A percentile compares a stretch with the other conserved stretches of the same genome.
These are phyloP conservation scores for Agaricus sinodeliciosus DNA, from an alignment of 768 basidiomycete species.

Conservation along the genomic window DNA sequence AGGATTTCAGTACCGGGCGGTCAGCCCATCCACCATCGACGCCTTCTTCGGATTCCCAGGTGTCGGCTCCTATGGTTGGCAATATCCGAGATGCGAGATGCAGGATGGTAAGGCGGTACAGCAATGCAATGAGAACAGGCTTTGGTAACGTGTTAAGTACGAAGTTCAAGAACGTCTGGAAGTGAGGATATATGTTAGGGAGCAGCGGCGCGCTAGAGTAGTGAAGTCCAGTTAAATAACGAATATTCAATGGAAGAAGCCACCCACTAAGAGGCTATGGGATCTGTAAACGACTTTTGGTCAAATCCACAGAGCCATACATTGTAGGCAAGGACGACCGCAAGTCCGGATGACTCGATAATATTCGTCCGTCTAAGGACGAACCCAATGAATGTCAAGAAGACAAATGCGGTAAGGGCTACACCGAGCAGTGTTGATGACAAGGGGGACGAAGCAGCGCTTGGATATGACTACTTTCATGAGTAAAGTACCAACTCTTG, in stretches of 20 bases:
- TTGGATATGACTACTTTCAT: constrained; percentile 62
- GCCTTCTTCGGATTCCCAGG: constrained; percentile 65
- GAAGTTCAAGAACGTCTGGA: constrained; percentile 75
- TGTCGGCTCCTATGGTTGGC: constrained; percentile 77
- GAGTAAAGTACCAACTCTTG: background rate
- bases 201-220: constrained; percentile 59
- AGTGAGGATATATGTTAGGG: constrained; percentile 74
- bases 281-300: constrained; percentile 63
- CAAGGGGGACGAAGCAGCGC: constrained; percentile 76
- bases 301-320: constrained; percentile 87
- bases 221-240: background rate
- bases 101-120: constrained; percentile 75
- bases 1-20: constrained; percentile 50
- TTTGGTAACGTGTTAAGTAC: constrained; percentile 82
- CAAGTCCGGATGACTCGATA: constrained; percentile 84
- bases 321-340: constrained; percentile 85
- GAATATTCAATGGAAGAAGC: background rate
- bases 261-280: constrained; percentile 72
- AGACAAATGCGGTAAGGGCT: constrained; percentile 82
- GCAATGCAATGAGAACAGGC: constrained; percentile 70
- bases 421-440: constrained; percentile 87
- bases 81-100: constrained; percentile 79
- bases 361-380: constrained; percentile 84
- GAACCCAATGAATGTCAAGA: constrained; percentile 90
- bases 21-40: constrained; percentile 63